Evolutionary conservation across 1,284 basidiomycete genomes (phyloP), one percentile per base, ranked within the genome.

Genomic region (Peniophora sp.): DNA sequence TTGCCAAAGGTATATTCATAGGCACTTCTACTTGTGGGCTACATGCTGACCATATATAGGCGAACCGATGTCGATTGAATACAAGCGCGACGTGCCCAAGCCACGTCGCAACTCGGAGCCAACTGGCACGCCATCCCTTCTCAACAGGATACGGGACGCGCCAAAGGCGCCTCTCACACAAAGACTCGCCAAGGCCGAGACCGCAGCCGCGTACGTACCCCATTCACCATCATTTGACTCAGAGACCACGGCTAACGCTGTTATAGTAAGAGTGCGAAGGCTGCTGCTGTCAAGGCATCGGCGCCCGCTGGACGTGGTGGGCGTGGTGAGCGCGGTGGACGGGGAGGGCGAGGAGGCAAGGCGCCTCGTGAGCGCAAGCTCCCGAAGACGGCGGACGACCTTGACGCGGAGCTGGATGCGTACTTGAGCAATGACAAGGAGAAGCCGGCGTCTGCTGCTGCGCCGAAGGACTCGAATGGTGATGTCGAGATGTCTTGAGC

Each of bases 381-480:
- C 63, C 72, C 72, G 27, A 78, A 89, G 63, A 92, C 88, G 8
- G 85, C 81, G 3, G 88, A 83, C 50, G 92, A 97, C 58, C 70
- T 97, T 51, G 95, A 97, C 67, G 85, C 81, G 63, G 93, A 97
- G 69, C 68, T 97, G 55, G 94, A 97, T 59, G 83, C 85, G 1
- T 97, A 95, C 67, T 93, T 96, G 91, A 80, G 77, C 19, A 81
- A 83, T 54, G 75, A 79, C n/a, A 68, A 41, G 53, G 24, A 2
- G 55, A 58, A n/a, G 53, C 19, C 52, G 17, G 17, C 34, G 45
- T 19, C 17, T 9, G 39, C 32, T 2, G 47, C 47, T 14, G 45
- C 39, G 0, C 38, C 39, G 27, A 54, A 16, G 10, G 50, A 49
- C 50, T 45, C 55, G 24, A 50, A 25, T 24, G 52, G 52, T 38